These are phyloP conservation scores for Globisporangium acanthophoron DNA, from an alignment of 352 stramenopile genomes.

Conservation along the genomic window DNA sequence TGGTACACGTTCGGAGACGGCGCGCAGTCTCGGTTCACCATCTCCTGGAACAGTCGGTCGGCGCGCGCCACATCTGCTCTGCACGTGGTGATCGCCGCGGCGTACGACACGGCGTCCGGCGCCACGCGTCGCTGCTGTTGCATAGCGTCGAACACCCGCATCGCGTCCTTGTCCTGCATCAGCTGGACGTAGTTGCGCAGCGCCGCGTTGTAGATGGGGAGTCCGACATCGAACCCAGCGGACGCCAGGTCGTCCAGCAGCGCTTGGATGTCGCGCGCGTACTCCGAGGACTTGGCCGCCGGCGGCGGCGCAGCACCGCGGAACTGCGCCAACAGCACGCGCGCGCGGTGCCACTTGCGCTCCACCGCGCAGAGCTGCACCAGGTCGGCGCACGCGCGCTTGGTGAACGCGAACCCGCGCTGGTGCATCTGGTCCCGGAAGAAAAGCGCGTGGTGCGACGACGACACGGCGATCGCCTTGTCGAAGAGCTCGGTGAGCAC, in stretches of 20 bases:
- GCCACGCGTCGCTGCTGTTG: constrained; percentile 18
- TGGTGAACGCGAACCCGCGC: constrained; percentile 22
- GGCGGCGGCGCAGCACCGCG: constrained; percentile 29
- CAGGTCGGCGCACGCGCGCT: constrained; percentile 34
- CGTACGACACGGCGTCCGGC: constrained; percentile 51
- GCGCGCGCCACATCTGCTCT: constrained; percentile 34
- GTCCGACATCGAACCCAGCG: constrained; percentile 28
- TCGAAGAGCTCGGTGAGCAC: constrained; percentile 38
- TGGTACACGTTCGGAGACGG: constrained; percentile 23
- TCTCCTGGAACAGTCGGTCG: constrained; percentile 38
- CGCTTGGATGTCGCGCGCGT: constrained; percentile 38
- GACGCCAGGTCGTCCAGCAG: constrained; percentile 46
- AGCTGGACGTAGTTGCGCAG: constrained; percentile 50
- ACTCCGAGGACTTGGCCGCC: constrained; percentile 31
- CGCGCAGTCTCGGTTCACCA: constrained; percentile 13
- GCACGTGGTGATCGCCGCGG: constrained; percentile 47
- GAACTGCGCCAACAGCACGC: constrained; percentile 45
- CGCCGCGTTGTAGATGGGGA: constrained; percentile 56
- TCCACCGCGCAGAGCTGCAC: constrained; percentile 42
- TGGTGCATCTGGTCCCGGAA: constrained; percentile 47
- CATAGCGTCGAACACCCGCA: constrained; percentile 44
- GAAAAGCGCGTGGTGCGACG: constrained; percentile 48
- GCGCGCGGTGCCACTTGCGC: constrained; percentile 51
- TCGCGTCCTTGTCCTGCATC: constrained; percentile 27
- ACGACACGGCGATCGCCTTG: constrained; percentile 31